phyloP scores from a whole-genome alignment of 139 green algal genomes.

The Tetradesmus obliquus region DNA sequence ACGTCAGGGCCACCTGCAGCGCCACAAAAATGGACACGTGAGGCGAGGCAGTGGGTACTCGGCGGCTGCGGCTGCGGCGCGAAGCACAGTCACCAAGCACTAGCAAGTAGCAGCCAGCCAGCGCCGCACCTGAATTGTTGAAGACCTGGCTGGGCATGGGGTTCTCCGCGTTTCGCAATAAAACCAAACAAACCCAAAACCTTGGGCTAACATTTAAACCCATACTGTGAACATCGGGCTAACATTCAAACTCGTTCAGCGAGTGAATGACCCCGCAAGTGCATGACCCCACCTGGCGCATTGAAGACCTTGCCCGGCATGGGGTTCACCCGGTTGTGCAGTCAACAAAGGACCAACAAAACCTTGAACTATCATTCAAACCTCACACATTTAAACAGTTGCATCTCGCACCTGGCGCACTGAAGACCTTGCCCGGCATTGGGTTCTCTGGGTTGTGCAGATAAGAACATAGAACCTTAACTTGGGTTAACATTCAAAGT shows the following conservation, averaged over 20 bases:
- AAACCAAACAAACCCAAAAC: too few relatives aligned
- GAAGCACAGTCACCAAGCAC: background rate
- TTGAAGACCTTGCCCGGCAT: slow-evolving; percentile 70
- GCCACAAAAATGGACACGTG: too few relatives aligned
- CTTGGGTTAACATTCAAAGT: too few relatives aligned
- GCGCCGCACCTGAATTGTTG: slow-evolving; percentile 79
- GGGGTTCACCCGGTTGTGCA: background rate
- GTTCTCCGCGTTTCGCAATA: background rate
- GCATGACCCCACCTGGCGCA: slow-evolving; percentile 60
- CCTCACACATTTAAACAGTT: too few relatives aligned
- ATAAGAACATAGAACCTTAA: background rate
- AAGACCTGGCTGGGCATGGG: slow-evolving; percentile 36
- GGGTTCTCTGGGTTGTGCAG: background rate
- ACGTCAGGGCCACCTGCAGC: slow-evolving; percentile 82
- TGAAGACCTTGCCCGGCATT: slow-evolving; percentile 59
- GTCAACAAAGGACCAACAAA: background rate
- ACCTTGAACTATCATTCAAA: too few relatives aligned
- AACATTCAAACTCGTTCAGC: slow-evolving; percentile 49
- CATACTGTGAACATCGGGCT: slow-evolving; percentile 87
- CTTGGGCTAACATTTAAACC: slow-evolving; percentile 37
- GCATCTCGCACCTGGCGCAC: slow-evolving; percentile 69
- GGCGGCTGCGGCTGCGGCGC: background rate
- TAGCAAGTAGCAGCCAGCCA: background rate
- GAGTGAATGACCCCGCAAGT: too few relatives aligned
- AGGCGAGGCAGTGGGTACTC: background rate